Percentiles rank a stretch among this genome's conserved stretches.
Evolutionary conservation across 345 rosid genomes (phyloP).

Genomic region (Noccaea bulbosa): DNA sequence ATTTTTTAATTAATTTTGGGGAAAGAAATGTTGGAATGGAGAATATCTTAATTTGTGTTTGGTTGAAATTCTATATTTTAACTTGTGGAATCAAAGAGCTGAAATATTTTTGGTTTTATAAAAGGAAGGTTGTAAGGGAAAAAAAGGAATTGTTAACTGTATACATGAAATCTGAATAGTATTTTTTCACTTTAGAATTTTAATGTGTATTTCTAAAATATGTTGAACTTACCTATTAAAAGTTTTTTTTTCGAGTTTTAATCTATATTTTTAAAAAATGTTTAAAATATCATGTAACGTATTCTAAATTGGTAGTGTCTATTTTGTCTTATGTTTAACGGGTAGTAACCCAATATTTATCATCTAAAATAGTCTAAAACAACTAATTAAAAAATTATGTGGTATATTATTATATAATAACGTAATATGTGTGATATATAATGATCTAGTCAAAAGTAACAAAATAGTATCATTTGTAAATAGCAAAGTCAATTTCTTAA

Average conservation of each 20-base stretch:
- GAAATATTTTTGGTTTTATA: background rate
- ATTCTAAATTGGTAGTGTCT: background rate
- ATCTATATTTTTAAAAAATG: background rate
- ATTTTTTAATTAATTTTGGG: background rate
- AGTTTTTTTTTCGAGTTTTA: too few relatives aligned
- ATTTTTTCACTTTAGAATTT: background rate
- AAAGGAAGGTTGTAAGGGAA: background rate
- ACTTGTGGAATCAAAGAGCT: background rate
- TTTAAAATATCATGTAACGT: background rate
- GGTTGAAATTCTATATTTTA: background rate
- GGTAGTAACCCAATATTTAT: background rate
- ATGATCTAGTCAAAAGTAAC: background rate
- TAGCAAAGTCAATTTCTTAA: background rate
- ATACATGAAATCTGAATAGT: background rate
- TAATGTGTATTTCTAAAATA: background rate
- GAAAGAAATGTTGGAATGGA: constrained; percentile 11
- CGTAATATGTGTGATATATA: background rate
- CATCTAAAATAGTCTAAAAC: background rate
- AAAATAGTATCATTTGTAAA: background rate
- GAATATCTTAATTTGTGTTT: constrained; percentile 20
- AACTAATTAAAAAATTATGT: too few relatives aligned
- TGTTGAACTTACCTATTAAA: background rate
- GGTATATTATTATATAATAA: background rate
- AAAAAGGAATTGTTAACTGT: background rate
- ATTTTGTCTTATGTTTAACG: background rate